Conservation (phyloP, 2,329 filamentous ascomycete species). For the Ceratocystis alfenasii region DNA sequence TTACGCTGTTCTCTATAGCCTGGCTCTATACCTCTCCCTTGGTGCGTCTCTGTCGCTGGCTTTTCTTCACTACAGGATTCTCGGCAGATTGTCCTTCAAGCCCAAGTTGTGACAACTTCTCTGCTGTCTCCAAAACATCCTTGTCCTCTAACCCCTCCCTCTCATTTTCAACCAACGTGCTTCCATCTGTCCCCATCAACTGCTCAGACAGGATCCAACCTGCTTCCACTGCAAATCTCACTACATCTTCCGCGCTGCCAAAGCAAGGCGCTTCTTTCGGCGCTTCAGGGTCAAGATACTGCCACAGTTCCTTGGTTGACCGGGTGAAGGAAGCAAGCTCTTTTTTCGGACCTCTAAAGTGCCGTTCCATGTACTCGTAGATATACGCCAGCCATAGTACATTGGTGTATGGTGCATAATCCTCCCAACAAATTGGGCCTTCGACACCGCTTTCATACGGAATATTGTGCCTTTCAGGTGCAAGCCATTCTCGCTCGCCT, state of each 20-base stretch:
- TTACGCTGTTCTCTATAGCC: neutral
- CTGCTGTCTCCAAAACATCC: conserved; percentile 11
- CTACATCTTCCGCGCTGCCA: conserved; percentile 43
- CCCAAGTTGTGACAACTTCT: neutral
- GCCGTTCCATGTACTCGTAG: conserved; percentile 40
- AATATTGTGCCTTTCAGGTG: conserved; percentile 36
- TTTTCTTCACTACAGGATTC: conserved; percentile 1
- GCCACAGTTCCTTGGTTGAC: conserved; percentile 42
- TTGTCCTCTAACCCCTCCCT: conserved; percentile 24
- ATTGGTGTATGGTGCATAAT: conserved; percentile 49
- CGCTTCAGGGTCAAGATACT: conserved; percentile 42
- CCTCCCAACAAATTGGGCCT: conserved; percentile 40
- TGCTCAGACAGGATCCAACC: conserved; percentile 46
- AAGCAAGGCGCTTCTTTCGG: conserved; percentile 39
- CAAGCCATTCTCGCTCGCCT: conserved; percentile 40
- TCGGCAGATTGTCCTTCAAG: neutral
- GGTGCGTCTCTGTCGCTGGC: conserved; percentile 13
- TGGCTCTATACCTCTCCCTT: neutral
- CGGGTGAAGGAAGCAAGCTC: conserved; percentile 37
- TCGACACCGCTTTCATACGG: conserved; percentile 37
- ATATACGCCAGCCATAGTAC: conserved; percentile 54
- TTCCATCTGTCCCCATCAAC: conserved; percentile 33
- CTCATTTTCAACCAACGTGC: conserved; percentile 25
- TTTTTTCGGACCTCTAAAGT: conserved; percentile 38
- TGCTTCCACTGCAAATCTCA: conserved; percentile 45